Conservation (phyloP, 2,329 filamentous ascomycete species). For the Orbilia blumenaviensis region DNA sequence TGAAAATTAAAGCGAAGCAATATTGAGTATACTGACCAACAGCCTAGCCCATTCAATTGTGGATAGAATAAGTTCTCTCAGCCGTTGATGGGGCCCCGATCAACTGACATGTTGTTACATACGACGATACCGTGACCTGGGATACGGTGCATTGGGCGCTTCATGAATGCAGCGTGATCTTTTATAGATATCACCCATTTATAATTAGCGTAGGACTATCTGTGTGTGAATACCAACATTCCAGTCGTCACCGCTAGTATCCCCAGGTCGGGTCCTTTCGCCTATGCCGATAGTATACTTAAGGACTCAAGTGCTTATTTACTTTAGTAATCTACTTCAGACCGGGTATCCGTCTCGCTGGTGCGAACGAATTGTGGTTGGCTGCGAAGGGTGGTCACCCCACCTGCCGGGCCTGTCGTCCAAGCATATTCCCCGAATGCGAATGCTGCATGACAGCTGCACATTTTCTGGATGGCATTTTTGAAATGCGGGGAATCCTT, state of each 20-base stretch:
- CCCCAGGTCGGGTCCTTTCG: not conserved
- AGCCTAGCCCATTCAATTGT: no score
- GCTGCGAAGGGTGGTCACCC: not conserved
- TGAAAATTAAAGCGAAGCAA: not conserved
- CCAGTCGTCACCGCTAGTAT: no score
- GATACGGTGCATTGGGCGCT: not conserved
- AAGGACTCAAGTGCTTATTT: no score
- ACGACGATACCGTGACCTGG: not conserved
- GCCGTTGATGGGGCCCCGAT: no score
- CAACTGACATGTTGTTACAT: not conserved
- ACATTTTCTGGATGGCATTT: not conserved
- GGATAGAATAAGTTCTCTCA: no score
- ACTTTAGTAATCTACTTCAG: not conserved
- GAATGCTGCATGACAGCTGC: conserved; percentile 4
- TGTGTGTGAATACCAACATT: no score
- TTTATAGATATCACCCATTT: no score
- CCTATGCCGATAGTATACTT: not conserved
- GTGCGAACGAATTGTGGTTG: not conserved
- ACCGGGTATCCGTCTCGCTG: not conserved
- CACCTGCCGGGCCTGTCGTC: not conserved
- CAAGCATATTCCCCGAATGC: conserved; percentile 11
- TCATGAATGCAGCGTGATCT: not conserved
- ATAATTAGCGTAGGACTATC: no score
- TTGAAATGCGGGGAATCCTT: conserved; percentile 49
- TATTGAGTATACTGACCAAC: not conserved